These are phyloP conservation scores for Trebouxiophyceae sp. DNA, from an alignment of 163 green algal species.

Conservation along the genomic window DNA sequence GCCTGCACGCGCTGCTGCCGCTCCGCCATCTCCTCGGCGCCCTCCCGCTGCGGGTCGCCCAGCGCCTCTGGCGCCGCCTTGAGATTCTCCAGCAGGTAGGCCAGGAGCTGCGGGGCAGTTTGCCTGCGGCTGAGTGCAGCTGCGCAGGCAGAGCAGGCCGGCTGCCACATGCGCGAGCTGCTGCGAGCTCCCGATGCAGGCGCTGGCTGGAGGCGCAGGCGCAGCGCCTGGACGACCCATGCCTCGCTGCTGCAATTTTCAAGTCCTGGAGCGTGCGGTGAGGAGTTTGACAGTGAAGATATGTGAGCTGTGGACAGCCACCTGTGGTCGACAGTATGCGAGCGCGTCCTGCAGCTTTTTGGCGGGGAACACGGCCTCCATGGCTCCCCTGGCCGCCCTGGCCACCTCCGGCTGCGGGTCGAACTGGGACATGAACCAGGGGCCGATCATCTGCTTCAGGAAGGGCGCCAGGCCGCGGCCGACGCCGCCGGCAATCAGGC, in stretches of 20 bases:
- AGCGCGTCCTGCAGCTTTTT: conserved; percentile 38
- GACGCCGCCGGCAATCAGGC: conserved; percentile 17
- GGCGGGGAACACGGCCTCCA: conserved; percentile 35
- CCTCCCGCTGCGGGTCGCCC: conserved; percentile 54
- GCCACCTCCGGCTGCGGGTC: conserved; percentile 57
- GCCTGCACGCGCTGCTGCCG: conserved; percentile 54
- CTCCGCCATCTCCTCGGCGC: conserved; percentile 56
- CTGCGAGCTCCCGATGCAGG: too few species aligned
- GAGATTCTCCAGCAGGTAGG: conserved; percentile 41
- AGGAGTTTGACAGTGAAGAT: too few species aligned
- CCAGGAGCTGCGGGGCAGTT: conserved; percentile 52
- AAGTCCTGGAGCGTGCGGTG: too few species aligned
- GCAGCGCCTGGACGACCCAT: too few species aligned
- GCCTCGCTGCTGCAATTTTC: too few species aligned
- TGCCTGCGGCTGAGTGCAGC: too few species aligned
- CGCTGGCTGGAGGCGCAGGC: too few species aligned
- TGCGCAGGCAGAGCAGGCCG: too few species aligned
- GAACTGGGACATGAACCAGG: conserved; percentile 49
- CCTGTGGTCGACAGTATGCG: conserved; percentile 39
- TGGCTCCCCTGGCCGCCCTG: conserved; percentile 29
- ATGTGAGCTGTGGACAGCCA: too few species aligned
- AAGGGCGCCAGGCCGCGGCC: conserved; percentile 53
- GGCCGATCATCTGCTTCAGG: conserved; percentile 39
- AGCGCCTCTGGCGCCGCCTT: conserved; percentile 38
- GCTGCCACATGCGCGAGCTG: too few species aligned